These are phyloP conservation scores for Aspergillus sp. DNA, from an alignment of 2,329 filamentous ascomycete species.

Conservation along the genomic window DNA sequence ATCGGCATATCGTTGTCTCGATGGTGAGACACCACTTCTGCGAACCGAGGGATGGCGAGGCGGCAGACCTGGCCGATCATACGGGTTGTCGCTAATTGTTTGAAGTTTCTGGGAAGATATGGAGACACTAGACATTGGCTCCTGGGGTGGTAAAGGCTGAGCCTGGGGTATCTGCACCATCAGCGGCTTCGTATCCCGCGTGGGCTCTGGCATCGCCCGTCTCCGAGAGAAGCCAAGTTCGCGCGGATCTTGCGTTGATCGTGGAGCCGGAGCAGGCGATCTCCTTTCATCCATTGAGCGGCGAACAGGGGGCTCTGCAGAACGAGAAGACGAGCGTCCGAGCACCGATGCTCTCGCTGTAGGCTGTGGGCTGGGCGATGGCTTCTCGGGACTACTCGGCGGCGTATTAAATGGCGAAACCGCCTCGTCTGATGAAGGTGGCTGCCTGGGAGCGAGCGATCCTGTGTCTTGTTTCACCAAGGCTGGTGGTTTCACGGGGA, in stretches of 20 bases:
- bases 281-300: slow-evolving; percentile 24
- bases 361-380: slow-evolving; percentile 31
- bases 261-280: slow-evolving; percentile 11
- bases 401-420: slow-evolving; percentile 84
- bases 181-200: slow-evolving; percentile 25
- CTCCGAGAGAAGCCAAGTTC: slow-evolving; percentile 26
- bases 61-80: slow-evolving; percentile 48
- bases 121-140: slow-evolving; percentile 22
- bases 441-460: slow-evolving; percentile 20
- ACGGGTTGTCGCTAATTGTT: slow-evolving; percentile 26
- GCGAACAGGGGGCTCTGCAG: slow-evolving; percentile 21
- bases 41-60: slow-evolving; percentile 29
- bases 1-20: slow-evolving; percentile 9
- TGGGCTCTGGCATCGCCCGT: slow-evolving; percentile 21
- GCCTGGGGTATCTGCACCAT: slow-evolving; percentile 27
- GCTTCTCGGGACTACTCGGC: slow-evolving; percentile 65
- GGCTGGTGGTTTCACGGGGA: slow-evolving; percentile 46
- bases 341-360: background rate
- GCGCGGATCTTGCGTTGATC: slow-evolving; percentile 18
- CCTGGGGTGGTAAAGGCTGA: slow-evolving; percentile 5
- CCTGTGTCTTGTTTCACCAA: slow-evolving; percentile 25
- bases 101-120: slow-evolving; percentile 37
- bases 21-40: slow-evolving; percentile 18
- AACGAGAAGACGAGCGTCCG: slow-evolving; percentile 8
- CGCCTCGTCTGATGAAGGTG: slow-evolving; percentile 36